A percentile compares a stretch with the other conserved stretches of the same genome.
Evolutionary conservation across 257 asterid genomes (phyloP).

Genomic region (Solanum appendiculatum): DNA sequence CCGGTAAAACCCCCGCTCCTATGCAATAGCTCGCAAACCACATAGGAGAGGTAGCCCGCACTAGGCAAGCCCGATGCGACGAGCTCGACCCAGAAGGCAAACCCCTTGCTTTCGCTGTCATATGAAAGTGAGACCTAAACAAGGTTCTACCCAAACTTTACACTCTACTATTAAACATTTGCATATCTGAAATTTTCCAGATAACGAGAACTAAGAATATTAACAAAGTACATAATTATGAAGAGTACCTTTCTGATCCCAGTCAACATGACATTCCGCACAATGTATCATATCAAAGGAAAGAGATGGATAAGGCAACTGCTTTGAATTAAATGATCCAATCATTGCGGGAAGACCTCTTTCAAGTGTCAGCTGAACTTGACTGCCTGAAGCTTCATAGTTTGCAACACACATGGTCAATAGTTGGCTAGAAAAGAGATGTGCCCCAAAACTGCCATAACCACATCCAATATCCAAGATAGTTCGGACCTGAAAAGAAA

Average conservation of each 20-base stretch:
- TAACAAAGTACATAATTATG: background rate
- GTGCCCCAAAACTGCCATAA: constrained; percentile 98
- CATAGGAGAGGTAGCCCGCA: too few species aligned
- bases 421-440: constrained; percentile 61
- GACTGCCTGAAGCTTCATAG: constrained; percentile 98
- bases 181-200: background rate
- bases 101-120: too few species aligned
- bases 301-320: constrained; percentile 87
- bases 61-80: too few species aligned
- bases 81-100: too few species aligned
- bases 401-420: constrained; percentile 86
- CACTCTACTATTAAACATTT: background rate
- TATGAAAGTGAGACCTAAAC: background rate
- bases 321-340: constrained; percentile 81
- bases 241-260: constrained; percentile 85
- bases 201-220: background rate
- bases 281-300: constrained; percentile 99
- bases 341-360: constrained; percentile 99
- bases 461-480: constrained; percentile 95
- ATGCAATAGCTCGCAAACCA: too few species aligned
- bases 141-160: background rate
- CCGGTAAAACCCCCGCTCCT: too few species aligned
- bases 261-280: constrained; percentile 77
- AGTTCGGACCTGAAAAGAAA: constrained; percentile 60
- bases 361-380: constrained; percentile 95